These are phyloP conservation scores for Termitomyces sp. DNA, from an alignment of 768 basidiomycete species.

Conservation along the genomic window DNA sequence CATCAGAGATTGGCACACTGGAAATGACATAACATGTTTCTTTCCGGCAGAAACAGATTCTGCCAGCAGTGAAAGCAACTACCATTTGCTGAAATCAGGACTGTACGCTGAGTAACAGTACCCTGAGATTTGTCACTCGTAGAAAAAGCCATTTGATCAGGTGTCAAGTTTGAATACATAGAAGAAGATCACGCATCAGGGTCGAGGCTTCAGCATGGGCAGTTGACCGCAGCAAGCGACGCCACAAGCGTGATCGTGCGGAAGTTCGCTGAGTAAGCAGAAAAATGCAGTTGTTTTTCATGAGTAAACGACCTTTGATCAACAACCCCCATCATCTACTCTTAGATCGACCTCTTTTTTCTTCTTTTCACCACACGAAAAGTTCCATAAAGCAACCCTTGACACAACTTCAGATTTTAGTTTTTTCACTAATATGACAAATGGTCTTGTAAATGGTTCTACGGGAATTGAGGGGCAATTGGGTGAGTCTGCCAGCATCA, in stretches of 20 bases:
- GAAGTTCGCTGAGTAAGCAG: conserved; percentile 17
- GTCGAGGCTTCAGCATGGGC: not conserved
- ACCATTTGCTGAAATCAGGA: too few species aligned
- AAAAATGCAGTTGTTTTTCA: conserved; percentile 12
- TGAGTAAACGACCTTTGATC: conserved; percentile 15
- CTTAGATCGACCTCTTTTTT: conserved; percentile 16
- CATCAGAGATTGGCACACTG: too few species aligned
- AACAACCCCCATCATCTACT: conserved; percentile 22
- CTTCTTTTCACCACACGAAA: conserved; percentile 18
- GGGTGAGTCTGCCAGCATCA: conserved; percentile 35
- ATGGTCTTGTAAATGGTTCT: conserved; percentile 82
- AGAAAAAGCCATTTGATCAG: not conserved
- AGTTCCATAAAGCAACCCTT: conserved; percentile 17
- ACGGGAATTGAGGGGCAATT: conserved; percentile 71
- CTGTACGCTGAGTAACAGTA: too few species aligned
- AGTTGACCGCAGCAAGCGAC: not conserved
- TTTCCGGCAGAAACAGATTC: too few species aligned
- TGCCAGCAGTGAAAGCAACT: too few species aligned
- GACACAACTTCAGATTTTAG: conserved; percentile 20
- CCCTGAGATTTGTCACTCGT: too few species aligned
- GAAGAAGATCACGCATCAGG: not conserved
- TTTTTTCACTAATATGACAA: conserved; percentile 65
- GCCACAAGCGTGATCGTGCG: conserved; percentile 17
- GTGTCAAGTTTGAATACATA: not conserved
- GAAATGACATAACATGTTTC: too few species aligned